Conservation (phyloP, 2,329 filamentous ascomycete species). For the Pyrenophora seminiperda region DNA sequence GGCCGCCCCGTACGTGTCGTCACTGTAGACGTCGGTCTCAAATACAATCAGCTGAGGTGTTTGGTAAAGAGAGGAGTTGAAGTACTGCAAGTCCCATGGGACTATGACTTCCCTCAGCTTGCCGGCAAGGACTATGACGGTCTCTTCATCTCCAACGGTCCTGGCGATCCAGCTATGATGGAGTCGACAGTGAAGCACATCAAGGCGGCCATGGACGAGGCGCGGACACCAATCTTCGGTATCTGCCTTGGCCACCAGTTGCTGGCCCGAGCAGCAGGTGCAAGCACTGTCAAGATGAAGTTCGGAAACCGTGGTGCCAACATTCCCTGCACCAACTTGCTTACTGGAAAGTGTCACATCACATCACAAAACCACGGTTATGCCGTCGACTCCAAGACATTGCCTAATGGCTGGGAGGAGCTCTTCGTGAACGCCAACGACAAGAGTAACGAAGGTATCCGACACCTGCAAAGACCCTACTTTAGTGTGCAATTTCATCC, state of each 20-base stretch:
- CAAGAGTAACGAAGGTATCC: constrained; percentile 96
- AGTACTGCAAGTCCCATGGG: constrained; percentile 92
- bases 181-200: constrained; percentile 80
- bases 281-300: constrained; percentile 93
- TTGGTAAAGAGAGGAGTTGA: constrained; percentile 90
- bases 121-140: constrained; percentile 88
- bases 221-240: constrained; percentile 86
- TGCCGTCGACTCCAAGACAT: constrained; percentile 79
- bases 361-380: constrained; percentile 99
- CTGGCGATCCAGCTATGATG: constrained; percentile 90
- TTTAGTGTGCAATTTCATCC: constrained; percentile 99
- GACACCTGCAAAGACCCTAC: constrained; percentile 81
- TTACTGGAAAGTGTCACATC: constrained; percentile 97
- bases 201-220: constrained; percentile 73
- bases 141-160: constrained; percentile 96
- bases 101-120: constrained; percentile 83
- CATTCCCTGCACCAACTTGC: constrained; percentile 94
- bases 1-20: constrained; percentile 85
- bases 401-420: constrained; percentile 84
- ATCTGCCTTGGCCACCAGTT: constrained; percentile 96
- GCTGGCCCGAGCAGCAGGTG: constrained; percentile 84
- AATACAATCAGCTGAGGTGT: constrained; percentile 97
- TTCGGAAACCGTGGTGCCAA: constrained; percentile 99
- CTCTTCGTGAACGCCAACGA: constrained; percentile 98
- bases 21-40: constrained; percentile 95